Evolutionary conservation across 768 basidiomycete genomes (phyloP).

Genomic region (Pisolithus microcarpus): DNA sequence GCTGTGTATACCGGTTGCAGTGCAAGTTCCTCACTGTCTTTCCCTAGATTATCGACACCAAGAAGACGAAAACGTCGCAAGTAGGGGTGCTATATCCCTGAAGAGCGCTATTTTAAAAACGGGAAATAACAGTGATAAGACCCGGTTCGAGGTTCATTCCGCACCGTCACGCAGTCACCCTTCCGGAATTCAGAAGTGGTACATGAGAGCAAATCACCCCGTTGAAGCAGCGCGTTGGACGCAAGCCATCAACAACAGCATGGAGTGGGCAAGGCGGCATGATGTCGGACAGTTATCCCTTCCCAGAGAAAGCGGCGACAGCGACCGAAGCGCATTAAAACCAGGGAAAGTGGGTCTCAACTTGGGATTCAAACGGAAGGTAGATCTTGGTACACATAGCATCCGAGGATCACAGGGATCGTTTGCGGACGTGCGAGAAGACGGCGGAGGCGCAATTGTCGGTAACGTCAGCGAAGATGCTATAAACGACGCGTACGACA

Average conservation of each 20-base stretch:
- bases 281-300: conserved; percentile 25
- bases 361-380: conserved; percentile 16
- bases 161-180: conserved; percentile 42
- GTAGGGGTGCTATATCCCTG: conserved; percentile 85
- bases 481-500: conserved; percentile 21
- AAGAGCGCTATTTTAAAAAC: conserved; percentile 62
- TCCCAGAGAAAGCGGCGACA: conserved; percentile 39
- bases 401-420: conserved; percentile 20
- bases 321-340: conserved; percentile 36
- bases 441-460: conserved; percentile 6
- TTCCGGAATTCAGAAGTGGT: conserved; percentile 61
- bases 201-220: conserved; percentile 78
- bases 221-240: conserved; percentile 88
- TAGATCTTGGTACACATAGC: conserved; percentile 19
- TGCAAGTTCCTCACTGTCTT: neutral
- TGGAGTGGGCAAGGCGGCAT: conserved; percentile 57
- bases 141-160: conserved; percentile 79
- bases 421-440: conserved; percentile 16
- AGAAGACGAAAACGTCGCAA: conserved; percentile 81
- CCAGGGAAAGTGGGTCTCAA: conserved; percentile 27
- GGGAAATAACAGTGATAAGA: conserved; percentile 44
- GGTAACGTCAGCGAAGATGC: conserved; percentile 12
- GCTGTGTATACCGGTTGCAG: neutral
- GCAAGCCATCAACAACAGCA: conserved; percentile 62
- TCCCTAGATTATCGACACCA: conserved; percentile 70